These are phyloP conservation scores for Heracleum sosnowskyi DNA, from an alignment of 129 eudicot species.

Conservation along the genomic window DNA sequence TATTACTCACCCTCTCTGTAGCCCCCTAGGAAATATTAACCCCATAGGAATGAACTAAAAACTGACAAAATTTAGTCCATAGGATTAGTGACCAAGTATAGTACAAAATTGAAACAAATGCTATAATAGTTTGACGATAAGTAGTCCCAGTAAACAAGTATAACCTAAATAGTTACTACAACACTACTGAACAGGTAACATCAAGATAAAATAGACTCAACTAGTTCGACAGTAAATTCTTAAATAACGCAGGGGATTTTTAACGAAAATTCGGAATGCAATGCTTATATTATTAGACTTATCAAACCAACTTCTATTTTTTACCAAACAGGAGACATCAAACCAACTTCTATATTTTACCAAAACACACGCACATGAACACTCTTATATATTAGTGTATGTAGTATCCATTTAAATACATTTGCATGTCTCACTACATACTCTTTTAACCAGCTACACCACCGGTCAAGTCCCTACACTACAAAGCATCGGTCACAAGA, in stretches of 20 bases:
- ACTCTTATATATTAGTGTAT: not conserved
- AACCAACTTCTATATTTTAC: not conserved
- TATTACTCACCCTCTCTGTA: not conserved
- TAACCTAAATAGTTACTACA: not conserved
- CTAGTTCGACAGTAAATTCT: not conserved
- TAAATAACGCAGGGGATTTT: not conserved
- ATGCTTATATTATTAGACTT: not conserved
- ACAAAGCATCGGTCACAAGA: not conserved
- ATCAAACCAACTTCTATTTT: not conserved
- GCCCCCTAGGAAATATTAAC: not conserved
- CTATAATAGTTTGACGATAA: not conserved
- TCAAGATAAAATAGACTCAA: not conserved
- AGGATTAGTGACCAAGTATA: not conserved
- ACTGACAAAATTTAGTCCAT: not conserved
- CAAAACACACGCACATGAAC: not conserved
- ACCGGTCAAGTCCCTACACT: not conserved
- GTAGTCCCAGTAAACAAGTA: not conserved
- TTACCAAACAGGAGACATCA: not conserved
- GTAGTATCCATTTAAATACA: not conserved
- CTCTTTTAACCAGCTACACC: not conserved
- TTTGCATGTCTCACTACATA: not conserved
- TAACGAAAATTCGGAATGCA: not conserved
- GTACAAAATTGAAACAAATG: not conserved
- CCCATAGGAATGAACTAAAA: not conserved
- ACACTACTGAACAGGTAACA: not conserved